A percentile compares a stretch with the other conserved stretches of the same genome.
Conservation (phyloP, 2,329 filamentous ascomycete species). For the Sporothrix dimorphospora region DNA sequence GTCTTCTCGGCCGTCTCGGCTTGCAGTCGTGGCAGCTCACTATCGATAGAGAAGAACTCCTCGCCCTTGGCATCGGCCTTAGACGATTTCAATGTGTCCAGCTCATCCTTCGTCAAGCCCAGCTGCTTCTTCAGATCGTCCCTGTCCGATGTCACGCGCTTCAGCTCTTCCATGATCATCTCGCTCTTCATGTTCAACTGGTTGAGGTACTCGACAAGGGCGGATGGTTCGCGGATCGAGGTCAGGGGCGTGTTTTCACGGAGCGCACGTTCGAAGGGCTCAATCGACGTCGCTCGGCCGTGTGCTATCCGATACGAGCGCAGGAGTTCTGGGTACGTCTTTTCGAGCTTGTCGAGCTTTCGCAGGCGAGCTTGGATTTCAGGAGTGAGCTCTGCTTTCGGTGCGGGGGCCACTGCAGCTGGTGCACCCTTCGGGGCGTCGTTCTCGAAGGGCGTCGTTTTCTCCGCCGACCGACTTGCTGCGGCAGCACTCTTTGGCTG, state of each 20-base stretch:
- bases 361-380: slow-evolving; percentile 77
- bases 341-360: slow-evolving; percentile 87
- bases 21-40: slow-evolving; percentile 81
- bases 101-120: slow-evolving; percentile 68
- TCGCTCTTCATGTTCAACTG: slow-evolving; percentile 84
- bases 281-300: slow-evolving; percentile 80
- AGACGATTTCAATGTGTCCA: slow-evolving; percentile 51
- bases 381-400: slow-evolving; percentile 63
- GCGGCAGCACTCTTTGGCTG: background rate
- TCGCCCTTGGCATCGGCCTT: slow-evolving; percentile 51
- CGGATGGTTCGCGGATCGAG: slow-evolving; percentile 81
- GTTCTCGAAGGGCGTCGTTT: slow-evolving; percentile 6
- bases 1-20: slow-evolving; percentile 68
- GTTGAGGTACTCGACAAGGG: slow-evolving; percentile 86
- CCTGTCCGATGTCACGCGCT: slow-evolving; percentile 79
- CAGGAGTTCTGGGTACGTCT: slow-evolving; percentile 87
- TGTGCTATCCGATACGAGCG: slow-evolving; percentile 92
- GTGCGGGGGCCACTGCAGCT: slow-evolving; percentile 20
- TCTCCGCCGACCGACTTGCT: background rate
- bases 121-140: slow-evolving; percentile 78
- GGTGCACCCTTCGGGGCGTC: background rate
- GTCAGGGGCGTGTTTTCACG: slow-evolving; percentile 91
- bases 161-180: slow-evolving; percentile 93
- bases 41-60: slow-evolving; percentile 91
- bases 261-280: slow-evolving; percentile 88